phyloP scores from a whole-genome alignment of 108 stramenopile genomes.

The Skeletonema tropicum region DNA sequence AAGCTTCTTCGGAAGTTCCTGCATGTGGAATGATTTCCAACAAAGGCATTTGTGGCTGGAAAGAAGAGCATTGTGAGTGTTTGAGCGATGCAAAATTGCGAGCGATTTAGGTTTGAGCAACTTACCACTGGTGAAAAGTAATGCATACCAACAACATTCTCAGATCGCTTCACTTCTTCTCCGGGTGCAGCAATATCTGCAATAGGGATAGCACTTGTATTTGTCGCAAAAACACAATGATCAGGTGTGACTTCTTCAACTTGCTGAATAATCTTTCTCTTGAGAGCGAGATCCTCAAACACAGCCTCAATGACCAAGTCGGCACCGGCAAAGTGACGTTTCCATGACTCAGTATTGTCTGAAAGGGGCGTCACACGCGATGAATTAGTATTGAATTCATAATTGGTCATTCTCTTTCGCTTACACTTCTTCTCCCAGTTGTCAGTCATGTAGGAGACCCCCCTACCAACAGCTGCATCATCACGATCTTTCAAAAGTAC shows the following conservation, averaged over 20 bases:
- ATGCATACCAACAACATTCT: slow-evolving; percentile 98
- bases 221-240: slow-evolving; percentile 97
- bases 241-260: slow-evolving; percentile 91
- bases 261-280: slow-evolving; percentile 92
- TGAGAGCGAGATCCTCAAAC: slow-evolving; percentile 96
- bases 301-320: slow-evolving; percentile 99
- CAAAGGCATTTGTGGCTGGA: slow-evolving; percentile 75
- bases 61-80: too few species aligned
- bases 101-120: too few species aligned
- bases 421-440: slow-evolving; percentile 95
- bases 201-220: slow-evolving; percentile 99
- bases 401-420: slow-evolving; percentile 92
- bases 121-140: slow-evolving; percentile 95
- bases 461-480: slow-evolving; percentile 79
- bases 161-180: slow-evolving; percentile 87
- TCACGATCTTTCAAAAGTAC: slow-evolving; percentile 97
- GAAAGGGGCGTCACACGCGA: slow-evolving; percentile 91
- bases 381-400: slow-evolving; percentile 86
- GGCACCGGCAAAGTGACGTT: slow-evolving; percentile 85
- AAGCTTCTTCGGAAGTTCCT: slow-evolving; percentile 82
- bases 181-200: slow-evolving; percentile 85
- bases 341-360: slow-evolving; percentile 76
- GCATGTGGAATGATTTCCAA: slow-evolving; percentile 98
- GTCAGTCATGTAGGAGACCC: slow-evolving; percentile 88
- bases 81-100: too few species aligned